Percentiles rank a stretch among this genome's conserved stretches.
Conservation (phyloP, 176 grass and related monocot genomes). For the Rhynchospora tenuis region DNA sequence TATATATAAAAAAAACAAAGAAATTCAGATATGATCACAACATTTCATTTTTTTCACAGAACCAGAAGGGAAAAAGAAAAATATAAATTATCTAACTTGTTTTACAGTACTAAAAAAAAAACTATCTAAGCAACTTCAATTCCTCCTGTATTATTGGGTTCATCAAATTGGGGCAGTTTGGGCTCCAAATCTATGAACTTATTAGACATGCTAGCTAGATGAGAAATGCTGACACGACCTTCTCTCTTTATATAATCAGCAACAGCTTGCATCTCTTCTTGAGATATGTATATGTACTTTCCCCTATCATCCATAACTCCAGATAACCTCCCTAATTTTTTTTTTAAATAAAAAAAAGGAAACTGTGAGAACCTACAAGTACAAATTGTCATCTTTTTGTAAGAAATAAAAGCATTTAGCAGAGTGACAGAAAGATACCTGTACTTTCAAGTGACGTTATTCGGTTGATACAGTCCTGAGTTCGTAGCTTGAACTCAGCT, state of each 20-base stretch:
- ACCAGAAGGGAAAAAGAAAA: no score
- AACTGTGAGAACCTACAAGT: not conserved
- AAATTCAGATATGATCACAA: no score
- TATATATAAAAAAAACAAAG: no score
- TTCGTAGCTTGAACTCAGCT: slow-evolving; percentile 76
- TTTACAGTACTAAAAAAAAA: no score
- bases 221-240: slow-evolving; percentile 79
- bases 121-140: no score
- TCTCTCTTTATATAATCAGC: slow-evolving; percentile 79
- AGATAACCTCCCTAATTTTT: slow-evolving; percentile 58
- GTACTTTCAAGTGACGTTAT: slow-evolving; percentile 66
- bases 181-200: slow-evolving; percentile 85
- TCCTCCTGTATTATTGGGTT: no score
- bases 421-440: slow-evolving; percentile 36
- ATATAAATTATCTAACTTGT: no score
- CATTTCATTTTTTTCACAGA: no score
- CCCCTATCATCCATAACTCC: slow-evolving; percentile 96
- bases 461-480: slow-evolving; percentile 87
- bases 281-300: slow-evolving; percentile 81
- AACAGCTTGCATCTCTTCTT: slow-evolving; percentile 79
- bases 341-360: not conserved
- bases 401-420: not conserved
- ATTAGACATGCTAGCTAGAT: slow-evolving; percentile 68
- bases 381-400: not conserved
- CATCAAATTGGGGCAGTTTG: slow-evolving; percentile 22